Evolutionary conservation across 805 yeast species (phyloP), one percentile per base, ranked within the genome.

Genomic region (Myxozyma sirexii): DNA sequence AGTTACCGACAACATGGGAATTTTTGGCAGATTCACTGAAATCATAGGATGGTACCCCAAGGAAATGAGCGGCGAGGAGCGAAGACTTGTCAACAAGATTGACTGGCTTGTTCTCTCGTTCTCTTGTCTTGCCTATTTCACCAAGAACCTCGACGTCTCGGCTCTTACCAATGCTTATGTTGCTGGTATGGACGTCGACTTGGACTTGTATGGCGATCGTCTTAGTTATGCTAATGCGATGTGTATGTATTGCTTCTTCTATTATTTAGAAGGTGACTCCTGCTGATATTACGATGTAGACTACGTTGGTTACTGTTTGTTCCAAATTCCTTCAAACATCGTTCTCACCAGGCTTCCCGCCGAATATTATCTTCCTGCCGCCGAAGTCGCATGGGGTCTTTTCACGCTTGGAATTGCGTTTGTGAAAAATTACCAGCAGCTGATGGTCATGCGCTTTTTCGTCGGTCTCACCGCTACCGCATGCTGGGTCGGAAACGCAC

Each of bases 131-230:
- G 84, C 84, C 0, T 85, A 84, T 71, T 87, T 87, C 86, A 82
- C 85, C 56, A 85, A 85, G 70, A 82, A 84, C 57, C 74, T 87
- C 48, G 90, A 86, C 68, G 78, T 79, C 54, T 75, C 82, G 43
- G 87, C 85, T 69, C 74, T 83, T 56, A 79, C 80, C 60, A 84
- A 85, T 67, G 90, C 90, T 1, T 86, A 84, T 67, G 84, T 84
- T 48, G 79, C 85, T n/a, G 87, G 88, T 19, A 77, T 87, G 82
- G 72, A 79, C 57, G 84, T 49, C 62, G 85, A 78, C 49, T 73
- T 86, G 42, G 75, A 77, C 5, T 79, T 87, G 79, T 67, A 76
- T 57, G 88, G 88, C n/a, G 82, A 85, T 68, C 88, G 86, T 64
- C 76, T 85, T 76, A 78, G 78, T 61, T 68, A 75, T 38, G 77